phyloP scores from a whole-genome alignment of 768 basidiomycete species.

The Trametes gibbosa region DNA sequence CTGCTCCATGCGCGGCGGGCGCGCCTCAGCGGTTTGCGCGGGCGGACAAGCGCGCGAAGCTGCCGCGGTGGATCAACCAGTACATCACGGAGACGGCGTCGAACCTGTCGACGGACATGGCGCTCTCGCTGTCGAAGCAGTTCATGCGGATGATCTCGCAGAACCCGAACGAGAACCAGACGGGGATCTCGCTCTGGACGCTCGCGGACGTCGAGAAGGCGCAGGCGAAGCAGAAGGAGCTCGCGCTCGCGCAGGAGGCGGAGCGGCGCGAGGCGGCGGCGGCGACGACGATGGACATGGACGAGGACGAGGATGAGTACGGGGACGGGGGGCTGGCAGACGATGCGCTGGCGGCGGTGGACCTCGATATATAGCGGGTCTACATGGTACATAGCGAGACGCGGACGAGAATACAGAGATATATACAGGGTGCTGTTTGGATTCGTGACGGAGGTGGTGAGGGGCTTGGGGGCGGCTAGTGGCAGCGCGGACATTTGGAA shows the following conservation, averaged over 20 bases:
- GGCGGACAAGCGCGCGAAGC: conserved; percentile 89
- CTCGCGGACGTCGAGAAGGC: conserved; percentile 86
- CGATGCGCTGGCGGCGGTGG: conserved; percentile 28
- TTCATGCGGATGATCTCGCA: conserved; percentile 99
- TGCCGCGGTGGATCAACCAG: conserved; percentile 98
- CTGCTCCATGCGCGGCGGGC: too few species aligned
- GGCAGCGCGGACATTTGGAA: conserved; percentile 10
- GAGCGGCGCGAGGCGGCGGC: conserved; percentile 29
- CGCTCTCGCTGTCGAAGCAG: conserved; percentile 86
- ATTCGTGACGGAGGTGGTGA: too few species aligned
- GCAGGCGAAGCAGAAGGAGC: conserved; percentile 76
- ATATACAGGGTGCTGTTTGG: not conserved
- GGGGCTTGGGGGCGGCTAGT: not conserved
- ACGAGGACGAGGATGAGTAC: conserved; percentile 55
- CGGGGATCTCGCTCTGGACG: conserved; percentile 93
- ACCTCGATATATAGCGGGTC: conserved; percentile 27
- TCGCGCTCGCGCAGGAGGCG: conserved; percentile 50
- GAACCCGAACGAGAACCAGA: conserved; percentile 94
- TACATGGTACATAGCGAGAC: conserved; percentile 12
- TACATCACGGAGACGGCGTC: conserved; percentile 98
- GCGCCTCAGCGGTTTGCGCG: conserved; percentile 76
- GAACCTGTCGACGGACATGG: conserved; percentile 98
- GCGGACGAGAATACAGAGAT: conserved; percentile 1
- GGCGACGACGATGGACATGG: conserved; percentile 52
- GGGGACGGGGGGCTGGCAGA: conserved; percentile 35